phyloP scores from a whole-genome alignment of 1,139 yeast genomes.

The Sugiyamaella neomexicana region DNA sequence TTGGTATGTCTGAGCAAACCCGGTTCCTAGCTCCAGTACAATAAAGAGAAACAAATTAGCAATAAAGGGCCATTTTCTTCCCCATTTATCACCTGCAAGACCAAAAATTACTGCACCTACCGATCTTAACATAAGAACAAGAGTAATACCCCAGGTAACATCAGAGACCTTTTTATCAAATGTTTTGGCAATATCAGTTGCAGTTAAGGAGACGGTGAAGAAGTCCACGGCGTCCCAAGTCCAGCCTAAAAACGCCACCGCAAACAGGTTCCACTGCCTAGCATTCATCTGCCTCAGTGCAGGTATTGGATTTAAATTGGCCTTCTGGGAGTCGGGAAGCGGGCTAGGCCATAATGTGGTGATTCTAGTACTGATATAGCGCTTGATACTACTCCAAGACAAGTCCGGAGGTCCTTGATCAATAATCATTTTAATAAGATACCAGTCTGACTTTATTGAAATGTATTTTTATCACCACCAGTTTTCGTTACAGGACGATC shows the following conservation, averaged over 20 bases:
- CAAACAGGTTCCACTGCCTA: slow-evolving; percentile 62
- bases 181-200: slow-evolving; percentile 54
- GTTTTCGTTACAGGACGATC: neutral
- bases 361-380: slow-evolving; percentile 46
- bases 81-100: slow-evolving; percentile 62
- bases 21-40: slow-evolving; percentile 67
- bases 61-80: slow-evolving; percentile 71
- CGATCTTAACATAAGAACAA: slow-evolving; percentile 75
- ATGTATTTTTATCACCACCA: neutral
- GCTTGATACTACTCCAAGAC: slow-evolving; percentile 29
- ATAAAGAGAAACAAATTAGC: slow-evolving; percentile 54
- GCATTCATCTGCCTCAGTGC: slow-evolving; percentile 49
- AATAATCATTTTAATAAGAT: slow-evolving; percentile 1
- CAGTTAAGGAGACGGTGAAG: slow-evolving; percentile 66
- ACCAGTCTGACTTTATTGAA: neutral
- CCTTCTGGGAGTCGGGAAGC: slow-evolving; percentile 22
- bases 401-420: slow-evolving; percentile 7
- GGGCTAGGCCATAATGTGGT: slow-evolving; percentile 47
- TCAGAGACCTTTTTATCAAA: slow-evolving; percentile 53
- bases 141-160: slow-evolving; percentile 77
- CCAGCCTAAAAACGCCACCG: slow-evolving; percentile 70
- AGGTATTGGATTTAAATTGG: slow-evolving; percentile 53
- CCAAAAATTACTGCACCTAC: slow-evolving; percentile 79
- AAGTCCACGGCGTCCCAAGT: slow-evolving; percentile 80
- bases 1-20: slow-evolving; percentile 62